Base-by-base conservation (phyloP, 73 alveolate species). In the Paramecium octaurelia region DNA sequence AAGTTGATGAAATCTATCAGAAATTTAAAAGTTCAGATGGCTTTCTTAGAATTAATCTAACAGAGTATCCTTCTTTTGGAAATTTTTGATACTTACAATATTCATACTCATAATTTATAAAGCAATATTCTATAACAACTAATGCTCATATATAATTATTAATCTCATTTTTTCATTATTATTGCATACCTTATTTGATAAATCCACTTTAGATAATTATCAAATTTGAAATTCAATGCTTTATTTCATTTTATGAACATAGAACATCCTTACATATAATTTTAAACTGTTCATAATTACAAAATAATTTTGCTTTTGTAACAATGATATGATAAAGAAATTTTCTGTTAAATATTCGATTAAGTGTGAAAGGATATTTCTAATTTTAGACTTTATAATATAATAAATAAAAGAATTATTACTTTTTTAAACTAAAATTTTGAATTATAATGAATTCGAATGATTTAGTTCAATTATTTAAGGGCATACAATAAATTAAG, bases 11-110 rank as follows among this genome's bases (percentile, higher is more conserved):
- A 75, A 34, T 75, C 9, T 75, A 75, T 10, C 11, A 75, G 57
- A 75, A 42, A 75, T 75, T 29, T 34, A 35, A 75, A 38, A 75
- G 60, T 75, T 14, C n/a, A 0, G 88, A 75, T 75, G 88, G 88
- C 2, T 75, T 75, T 20, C 64, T 75, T 35, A 35, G 60, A 38
- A 75, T 75, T 75, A 75, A 35, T 38, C n/a, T 75, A 23, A 75
- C 88, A 12, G 88, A 75, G 29, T 75, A 75, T 42, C 60, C 58
- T 24, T 29, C 88, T 38, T 75, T 75, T 75, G 88, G 88, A 73
- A 36, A 73, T 10, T 34, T 36, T 2, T 73, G 87, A 73, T 11
- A 18, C 69, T 54, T 54, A 50, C 11, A n/a, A 54, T 3, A 54
- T 54, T 18, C 27, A 54, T 54, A 54, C 69, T 54, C 18, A 12